Conservation (phyloP, 2,329 filamentous ascomycete species). For the Penicillium brevicompactum region DNA sequence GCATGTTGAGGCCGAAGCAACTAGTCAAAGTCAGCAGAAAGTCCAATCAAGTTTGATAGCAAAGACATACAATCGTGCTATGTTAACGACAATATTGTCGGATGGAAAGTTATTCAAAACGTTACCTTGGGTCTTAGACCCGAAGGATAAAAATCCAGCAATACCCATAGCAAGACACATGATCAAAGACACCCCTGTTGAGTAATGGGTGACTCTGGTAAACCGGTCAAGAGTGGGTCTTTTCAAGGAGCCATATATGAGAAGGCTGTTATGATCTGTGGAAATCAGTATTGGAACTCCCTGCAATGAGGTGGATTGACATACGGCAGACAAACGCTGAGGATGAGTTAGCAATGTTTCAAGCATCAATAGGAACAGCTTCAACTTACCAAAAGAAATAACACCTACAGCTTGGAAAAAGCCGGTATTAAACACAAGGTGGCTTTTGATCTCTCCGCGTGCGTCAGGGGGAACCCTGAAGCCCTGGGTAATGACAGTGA, state of each 20-base stretch:
- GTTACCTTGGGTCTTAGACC: conserved; percentile 88
- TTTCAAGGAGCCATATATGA: conserved; percentile 94
- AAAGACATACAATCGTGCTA: conserved; percentile 71
- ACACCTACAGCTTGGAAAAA: conserved; percentile 96
- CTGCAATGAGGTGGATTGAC: conserved; percentile 20
- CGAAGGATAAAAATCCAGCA: conserved; percentile 88
- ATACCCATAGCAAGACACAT: conserved; percentile 88
- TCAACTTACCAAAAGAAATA: conserved; percentile 82
- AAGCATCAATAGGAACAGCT: neutral
- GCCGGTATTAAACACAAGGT: conserved; percentile 78
- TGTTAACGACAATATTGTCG: conserved; percentile 89
- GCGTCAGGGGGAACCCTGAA: conserved; percentile 70
- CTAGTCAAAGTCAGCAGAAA: conserved; percentile 35
- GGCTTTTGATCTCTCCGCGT: conserved; percentile 69
- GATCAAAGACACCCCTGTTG: conserved; percentile 84
- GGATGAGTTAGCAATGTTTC: conserved; percentile 34
- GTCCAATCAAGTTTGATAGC: neutral
- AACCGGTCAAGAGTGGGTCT: conserved; percentile 97
- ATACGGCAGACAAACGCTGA: conserved; percentile 68
- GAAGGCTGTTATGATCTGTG: conserved; percentile 85
- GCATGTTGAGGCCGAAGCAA: conserved; percentile 98
- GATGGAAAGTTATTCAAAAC: conserved; percentile 96
- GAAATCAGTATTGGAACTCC: conserved; percentile 20
- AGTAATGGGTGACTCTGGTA: conserved; percentile 88
- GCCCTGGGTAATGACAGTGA: conserved; percentile 85